Conservation (phyloP, 495 filamentous ascomycete species). For the Aspergillus baeticus region DNA sequence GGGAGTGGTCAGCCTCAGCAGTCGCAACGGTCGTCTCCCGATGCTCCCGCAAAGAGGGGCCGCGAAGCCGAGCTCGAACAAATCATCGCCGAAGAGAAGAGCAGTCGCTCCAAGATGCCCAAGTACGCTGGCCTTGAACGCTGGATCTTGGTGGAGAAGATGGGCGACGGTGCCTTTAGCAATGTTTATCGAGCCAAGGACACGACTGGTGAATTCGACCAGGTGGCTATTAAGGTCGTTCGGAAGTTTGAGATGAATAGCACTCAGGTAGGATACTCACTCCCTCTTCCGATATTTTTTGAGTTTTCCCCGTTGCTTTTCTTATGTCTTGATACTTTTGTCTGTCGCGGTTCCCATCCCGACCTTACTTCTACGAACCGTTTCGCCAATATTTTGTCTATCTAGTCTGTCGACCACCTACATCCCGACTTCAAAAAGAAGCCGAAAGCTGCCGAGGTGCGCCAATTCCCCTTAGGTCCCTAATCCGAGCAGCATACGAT, state of each 20-base stretch:
- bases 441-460: conserved; percentile 96
- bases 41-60: conserved; percentile 36
- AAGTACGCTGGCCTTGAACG: conserved; percentile 89
- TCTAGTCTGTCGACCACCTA: conserved; percentile 76
- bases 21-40: conserved; percentile 51
- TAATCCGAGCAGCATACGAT: conserved; percentile 12
- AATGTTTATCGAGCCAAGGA: conserved; percentile 94
- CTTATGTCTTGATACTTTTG: not conserved
- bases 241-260: conserved; percentile 98
- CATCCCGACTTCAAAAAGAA: conserved; percentile 95
- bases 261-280: conserved; percentile 77
- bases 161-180: conserved; percentile 98
- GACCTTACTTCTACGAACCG: conserved; percentile 4
- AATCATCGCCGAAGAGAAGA: conserved; percentile 88
- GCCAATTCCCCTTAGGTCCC: conserved; percentile 47
- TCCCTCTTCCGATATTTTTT: conserved; percentile 11
- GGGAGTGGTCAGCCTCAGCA: conserved; percentile 55
- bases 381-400: conserved; percentile 36
- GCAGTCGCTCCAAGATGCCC: conserved; percentile 79
- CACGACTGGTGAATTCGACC: conserved; percentile 60
- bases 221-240: conserved; percentile 98
- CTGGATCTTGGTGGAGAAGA: conserved; percentile 91
- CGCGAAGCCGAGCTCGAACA: conserved; percentile 65
- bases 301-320: conserved; percentile 21
- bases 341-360: not conserved